These are phyloP conservation scores for Paramarasmius palmivorus DNA, from an alignment of 1,284 basidiomycete genomes.

Conservation along the genomic window DNA sequence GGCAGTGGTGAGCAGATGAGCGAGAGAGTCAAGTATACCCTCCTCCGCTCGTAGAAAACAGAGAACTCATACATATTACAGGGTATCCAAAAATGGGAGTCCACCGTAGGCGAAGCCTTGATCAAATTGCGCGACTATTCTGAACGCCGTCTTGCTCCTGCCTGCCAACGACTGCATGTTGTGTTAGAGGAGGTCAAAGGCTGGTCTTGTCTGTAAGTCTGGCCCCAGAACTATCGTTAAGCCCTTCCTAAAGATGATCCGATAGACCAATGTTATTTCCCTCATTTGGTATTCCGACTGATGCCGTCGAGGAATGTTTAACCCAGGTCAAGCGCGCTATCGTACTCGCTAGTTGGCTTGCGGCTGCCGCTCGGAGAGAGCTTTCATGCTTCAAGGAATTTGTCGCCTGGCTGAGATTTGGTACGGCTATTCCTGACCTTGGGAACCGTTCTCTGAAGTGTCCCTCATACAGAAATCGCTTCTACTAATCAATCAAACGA, in stretches of 20 bases:
- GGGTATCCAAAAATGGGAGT: slow-evolving; percentile 81
- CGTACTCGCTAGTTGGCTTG: slow-evolving; percentile 66
- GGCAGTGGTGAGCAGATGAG: slow-evolving; percentile 78
- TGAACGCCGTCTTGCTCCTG: slow-evolving; percentile 67
- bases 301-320: slow-evolving; percentile 53
- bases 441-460: slow-evolving; percentile 13
- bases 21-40: slow-evolving; percentile 57
- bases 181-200: slow-evolving; percentile 74
- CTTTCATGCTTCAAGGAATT: slow-evolving; percentile 74
- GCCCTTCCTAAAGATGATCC: slow-evolving; percentile 9
- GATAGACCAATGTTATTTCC: slow-evolving; percentile 46
- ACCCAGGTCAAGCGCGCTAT: slow-evolving; percentile 55
- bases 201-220: slow-evolving; percentile 70
- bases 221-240: slow-evolving; percentile 3
- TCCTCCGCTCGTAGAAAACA: not conserved
- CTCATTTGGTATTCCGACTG: slow-evolving; percentile 51
- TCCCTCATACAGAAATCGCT: slow-evolving; percentile 31
- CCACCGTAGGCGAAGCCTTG: slow-evolving; percentile 66
- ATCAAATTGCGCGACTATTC: slow-evolving; percentile 71
- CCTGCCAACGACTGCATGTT: slow-evolving; percentile 72
- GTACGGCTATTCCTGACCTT: slow-evolving; percentile 34
- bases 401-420: slow-evolving; percentile 73
- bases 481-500: slow-evolving; percentile 46
- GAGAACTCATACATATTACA: slow-evolving; percentile 31
- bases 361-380: slow-evolving; percentile 63